Evolutionary conservation across 1,284 basidiomycete species (phyloP).

Genomic region (Ceratobasidium sp.): DNA sequence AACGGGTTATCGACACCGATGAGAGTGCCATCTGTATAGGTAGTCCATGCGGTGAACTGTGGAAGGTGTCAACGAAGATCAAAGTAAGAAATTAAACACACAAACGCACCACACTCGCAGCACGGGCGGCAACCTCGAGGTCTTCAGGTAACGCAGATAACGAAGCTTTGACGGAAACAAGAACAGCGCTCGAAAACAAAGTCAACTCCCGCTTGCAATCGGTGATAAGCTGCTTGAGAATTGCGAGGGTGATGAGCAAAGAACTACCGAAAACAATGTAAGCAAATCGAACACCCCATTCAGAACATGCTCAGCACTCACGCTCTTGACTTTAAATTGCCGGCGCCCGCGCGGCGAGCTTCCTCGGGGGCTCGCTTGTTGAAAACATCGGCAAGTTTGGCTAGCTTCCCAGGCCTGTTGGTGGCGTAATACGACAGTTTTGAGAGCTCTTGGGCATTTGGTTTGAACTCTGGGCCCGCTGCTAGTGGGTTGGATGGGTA

Average conservation of each 20-base stretch:
- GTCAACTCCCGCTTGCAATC: conserved; percentile 91
- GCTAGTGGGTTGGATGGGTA: conserved; percentile 87
- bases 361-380: conserved; percentile 81
- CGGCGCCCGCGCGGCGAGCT: conserved; percentile 71
- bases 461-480: conserved; percentile 81
- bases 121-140: conserved; percentile 84
- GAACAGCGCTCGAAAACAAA: conserved; percentile 81
- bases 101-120: conserved; percentile 79
- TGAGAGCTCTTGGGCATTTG: conserved; percentile 90
- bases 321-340: conserved; percentile 75
- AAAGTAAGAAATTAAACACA: neutral
- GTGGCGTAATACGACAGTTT: conserved; percentile 92
- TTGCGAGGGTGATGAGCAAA: conserved; percentile 87
- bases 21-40: conserved; percentile 85
- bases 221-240: conserved; percentile 84
- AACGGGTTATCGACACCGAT: conserved; percentile 79
- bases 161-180: conserved; percentile 76
- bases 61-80: conserved; percentile 21
- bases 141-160: conserved; percentile 74
- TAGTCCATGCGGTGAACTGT: conserved; percentile 92
- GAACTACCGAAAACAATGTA: conserved; percentile 61
- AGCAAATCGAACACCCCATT: neutral
- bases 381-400: conserved; percentile 85
- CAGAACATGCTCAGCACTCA: neutral
- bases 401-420: conserved; percentile 88